These are phyloP conservation scores for Penicillium herquei DNA, from an alignment of 495 filamentous ascomycete genomes.

Conservation along the genomic window DNA sequence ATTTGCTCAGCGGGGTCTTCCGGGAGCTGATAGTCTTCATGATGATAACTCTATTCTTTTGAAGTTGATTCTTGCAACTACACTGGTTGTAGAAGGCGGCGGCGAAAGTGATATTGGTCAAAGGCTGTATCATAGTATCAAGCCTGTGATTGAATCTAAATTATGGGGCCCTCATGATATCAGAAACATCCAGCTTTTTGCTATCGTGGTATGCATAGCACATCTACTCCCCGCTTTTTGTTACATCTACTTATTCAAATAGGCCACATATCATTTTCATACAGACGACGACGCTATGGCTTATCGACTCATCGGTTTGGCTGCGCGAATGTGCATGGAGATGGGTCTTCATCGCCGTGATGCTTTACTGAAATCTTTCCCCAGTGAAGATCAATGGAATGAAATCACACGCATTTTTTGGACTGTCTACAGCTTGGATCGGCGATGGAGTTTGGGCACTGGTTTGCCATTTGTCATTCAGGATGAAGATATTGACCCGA, in stretches of 20 bases:
- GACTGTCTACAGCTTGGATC: constrained; percentile 75
- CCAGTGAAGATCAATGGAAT: constrained; percentile 58
- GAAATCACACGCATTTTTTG: constrained; percentile 71
- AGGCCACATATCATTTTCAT: constrained; percentile 85
- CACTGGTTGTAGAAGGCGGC: constrained; percentile 67
- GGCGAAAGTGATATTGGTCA: constrained; percentile 73
- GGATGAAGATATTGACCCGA: constrained; percentile 80
- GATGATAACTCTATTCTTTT: constrained; percentile 69
- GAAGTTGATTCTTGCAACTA: constrained; percentile 77
- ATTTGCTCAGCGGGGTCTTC: constrained; percentile 51
- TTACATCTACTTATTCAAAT: neutral
- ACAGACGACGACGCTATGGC: constrained; percentile 76
- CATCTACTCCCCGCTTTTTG: no score
- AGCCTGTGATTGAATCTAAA: constrained; percentile 64
- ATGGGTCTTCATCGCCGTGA: constrained; percentile 76
- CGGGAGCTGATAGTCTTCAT: constrained; percentile 61
- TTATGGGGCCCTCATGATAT: constrained; percentile 66
- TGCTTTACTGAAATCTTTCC: constrained; percentile 62
- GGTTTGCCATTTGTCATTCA: constrained; percentile 79
- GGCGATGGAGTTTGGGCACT: constrained; percentile 78
- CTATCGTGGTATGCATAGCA: constrained; percentile 56
- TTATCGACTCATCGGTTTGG: constrained; percentile 76
- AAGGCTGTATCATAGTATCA: constrained; percentile 68
- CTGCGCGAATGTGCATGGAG: constrained; percentile 74
- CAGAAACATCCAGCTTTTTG: constrained; percentile 68